A percentile compares a stretch with the other conserved stretches of the same genome.
phyloP scores from a whole-genome alignment of 805 yeast genomes.

The Spathaspora hagerdaliae region DNA sequence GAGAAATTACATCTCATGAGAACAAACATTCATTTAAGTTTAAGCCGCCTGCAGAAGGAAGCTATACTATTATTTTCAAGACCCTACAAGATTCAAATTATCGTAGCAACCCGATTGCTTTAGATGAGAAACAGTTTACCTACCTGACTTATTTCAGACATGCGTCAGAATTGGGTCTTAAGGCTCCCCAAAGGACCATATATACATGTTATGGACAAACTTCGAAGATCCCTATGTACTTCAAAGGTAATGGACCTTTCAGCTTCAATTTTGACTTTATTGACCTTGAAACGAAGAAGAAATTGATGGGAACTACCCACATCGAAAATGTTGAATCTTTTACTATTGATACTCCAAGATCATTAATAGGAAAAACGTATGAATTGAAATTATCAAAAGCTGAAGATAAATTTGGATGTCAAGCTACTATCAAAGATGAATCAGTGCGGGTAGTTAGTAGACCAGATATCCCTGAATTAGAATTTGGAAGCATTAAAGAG shows the following conservation, averaged over 20 bases:
- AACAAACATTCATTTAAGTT: conserved; percentile 45
- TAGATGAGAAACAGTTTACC: conserved; percentile 40
- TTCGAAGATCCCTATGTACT: conserved; percentile 45
- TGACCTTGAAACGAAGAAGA: conserved; percentile 31
- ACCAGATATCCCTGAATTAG: conserved; percentile 56
- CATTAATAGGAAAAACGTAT: conserved; percentile 70
- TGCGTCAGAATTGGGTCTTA: conserved; percentile 45
- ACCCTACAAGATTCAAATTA: conserved; percentile 57
- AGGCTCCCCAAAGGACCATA: conserved; percentile 14
- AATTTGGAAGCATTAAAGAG: conserved; percentile 17
- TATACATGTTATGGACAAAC: conserved; percentile 28
- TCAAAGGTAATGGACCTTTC: conserved; percentile 82
- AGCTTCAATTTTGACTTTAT: conserved; percentile 64
- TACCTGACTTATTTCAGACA: conserved; percentile 71
- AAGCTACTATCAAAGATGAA: conserved; percentile 55
- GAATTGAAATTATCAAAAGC: conserved; percentile 59
- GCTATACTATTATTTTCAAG: conserved; percentile 68
- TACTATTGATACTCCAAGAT: conserved; percentile 49
- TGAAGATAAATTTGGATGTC: conserved; percentile 74
- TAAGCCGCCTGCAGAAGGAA: conserved; percentile 78
- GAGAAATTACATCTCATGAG: conserved; percentile 24
- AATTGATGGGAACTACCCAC: conserved; percentile 21
- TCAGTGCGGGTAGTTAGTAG: conserved; percentile 55
- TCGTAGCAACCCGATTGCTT: conserved; percentile 39
- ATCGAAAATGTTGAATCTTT: conserved; percentile 30